phyloP scores from a whole-genome alignment of 1,284 basidiomycete genomes.

The Omphalotus olearius region DNA sequence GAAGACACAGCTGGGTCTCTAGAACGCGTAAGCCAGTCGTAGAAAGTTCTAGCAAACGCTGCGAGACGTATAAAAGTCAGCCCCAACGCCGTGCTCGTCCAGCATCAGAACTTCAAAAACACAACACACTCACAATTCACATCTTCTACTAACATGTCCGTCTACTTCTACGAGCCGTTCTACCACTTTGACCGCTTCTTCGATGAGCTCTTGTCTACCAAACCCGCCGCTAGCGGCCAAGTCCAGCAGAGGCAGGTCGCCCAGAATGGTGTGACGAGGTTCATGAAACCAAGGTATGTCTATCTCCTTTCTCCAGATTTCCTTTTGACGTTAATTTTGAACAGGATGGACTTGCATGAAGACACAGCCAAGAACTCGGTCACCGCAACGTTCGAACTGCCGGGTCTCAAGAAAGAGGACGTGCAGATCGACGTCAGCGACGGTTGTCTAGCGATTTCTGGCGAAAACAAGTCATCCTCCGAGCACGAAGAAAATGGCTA shows the following conservation, averaged over 20 bases:
- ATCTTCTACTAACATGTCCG: slow-evolving; percentile 15
- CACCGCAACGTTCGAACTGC: slow-evolving; percentile 20
- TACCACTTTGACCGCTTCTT: slow-evolving; percentile 27
- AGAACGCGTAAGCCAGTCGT: too few relatives aligned
- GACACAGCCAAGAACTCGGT: slow-evolving; percentile 15
- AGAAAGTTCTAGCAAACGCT: too few relatives aligned
- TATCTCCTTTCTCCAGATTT: too few relatives aligned
- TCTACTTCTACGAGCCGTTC: slow-evolving; percentile 27
- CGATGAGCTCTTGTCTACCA: slow-evolving; percentile 20
- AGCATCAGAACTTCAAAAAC: too few relatives aligned
- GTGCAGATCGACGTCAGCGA: slow-evolving; percentile 16
- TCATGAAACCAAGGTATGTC: slow-evolving; percentile 10
- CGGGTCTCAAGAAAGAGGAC: slow-evolving; percentile 16
- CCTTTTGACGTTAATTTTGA: background rate
- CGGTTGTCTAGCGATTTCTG: slow-evolving; percentile 16
- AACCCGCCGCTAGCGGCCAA: background rate
- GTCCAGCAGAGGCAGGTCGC: background rate
- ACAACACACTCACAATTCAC: background rate
- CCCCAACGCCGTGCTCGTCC: too few relatives aligned
- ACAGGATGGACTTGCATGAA: slow-evolving; percentile 20
- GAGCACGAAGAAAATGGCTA: slow-evolving; percentile 18
- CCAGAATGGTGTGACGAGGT: slow-evolving; percentile 1
- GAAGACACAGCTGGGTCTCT: too few relatives aligned
- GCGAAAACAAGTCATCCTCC: slow-evolving; percentile 14
- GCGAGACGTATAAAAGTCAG: too few relatives aligned